phyloP scores from a whole-genome alignment of 192 early-diverging fungal species.

The Coemansia sp. region DNA sequence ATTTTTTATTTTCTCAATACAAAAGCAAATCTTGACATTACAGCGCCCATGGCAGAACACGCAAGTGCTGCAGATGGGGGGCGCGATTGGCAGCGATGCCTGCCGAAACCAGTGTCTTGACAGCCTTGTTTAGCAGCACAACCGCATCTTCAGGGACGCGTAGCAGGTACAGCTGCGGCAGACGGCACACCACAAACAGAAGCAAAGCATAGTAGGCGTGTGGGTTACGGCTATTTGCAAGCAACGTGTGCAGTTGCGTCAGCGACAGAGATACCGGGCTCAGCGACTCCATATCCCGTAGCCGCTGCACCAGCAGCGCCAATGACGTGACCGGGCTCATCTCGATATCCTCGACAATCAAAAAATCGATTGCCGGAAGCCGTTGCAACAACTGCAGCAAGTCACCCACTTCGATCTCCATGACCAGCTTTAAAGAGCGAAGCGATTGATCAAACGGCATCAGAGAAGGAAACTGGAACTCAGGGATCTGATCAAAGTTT shows the following conservation, averaged over 20 bases:
- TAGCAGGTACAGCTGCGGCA: background rate
- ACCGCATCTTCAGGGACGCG: background rate
- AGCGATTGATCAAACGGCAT: slow-evolving; percentile 8
- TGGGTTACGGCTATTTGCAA: too few relatives aligned
- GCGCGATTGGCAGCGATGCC: background rate
- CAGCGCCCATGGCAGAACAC: background rate
- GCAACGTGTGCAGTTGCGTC: too few relatives aligned
- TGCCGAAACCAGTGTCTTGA: slow-evolving; percentile 7
- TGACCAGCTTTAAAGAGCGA: background rate
- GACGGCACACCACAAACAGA: slow-evolving; percentile 1
- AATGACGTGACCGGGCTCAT: slow-evolving; percentile 7
- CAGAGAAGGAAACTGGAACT: background rate
- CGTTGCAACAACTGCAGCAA: background rate
- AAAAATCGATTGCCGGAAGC: background rate
- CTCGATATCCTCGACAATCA: background rate
- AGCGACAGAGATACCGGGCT: too few relatives aligned
- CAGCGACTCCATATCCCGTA: too few relatives aligned
- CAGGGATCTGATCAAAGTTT: background rate
- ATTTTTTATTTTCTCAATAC: slow-evolving; percentile 1
- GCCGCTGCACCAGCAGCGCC: slow-evolving; percentile 9
- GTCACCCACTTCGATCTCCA: background rate
- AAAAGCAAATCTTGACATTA: too few relatives aligned
- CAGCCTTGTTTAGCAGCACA: background rate
- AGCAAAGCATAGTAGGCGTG: slow-evolving; percentile 5
- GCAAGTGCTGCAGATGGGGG: background rate